Percentiles rank a stretch among this genome's conserved stretches.
Evolutionary conservation across 164 flowering plant genomes (phyloP).

Genomic region (Kalanchoe fedtschenkoi): DNA sequence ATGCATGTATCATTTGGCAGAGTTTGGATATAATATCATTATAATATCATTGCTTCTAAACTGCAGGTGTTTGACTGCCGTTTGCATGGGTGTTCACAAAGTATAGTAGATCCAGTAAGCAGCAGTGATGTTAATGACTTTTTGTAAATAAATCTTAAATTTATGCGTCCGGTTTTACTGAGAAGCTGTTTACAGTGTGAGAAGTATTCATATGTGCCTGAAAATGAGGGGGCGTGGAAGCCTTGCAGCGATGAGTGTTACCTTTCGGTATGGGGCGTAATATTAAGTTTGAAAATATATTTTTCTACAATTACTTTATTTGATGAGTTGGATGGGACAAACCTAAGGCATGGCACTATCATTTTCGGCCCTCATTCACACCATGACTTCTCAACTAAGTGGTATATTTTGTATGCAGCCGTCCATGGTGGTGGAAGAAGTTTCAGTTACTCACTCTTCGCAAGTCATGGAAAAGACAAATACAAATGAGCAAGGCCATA

Average conservation of each 20-base stretch:
- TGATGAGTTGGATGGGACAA: neutral
- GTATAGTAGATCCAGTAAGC: constrained; percentile 63
- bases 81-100: constrained; percentile 91
- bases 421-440: constrained; percentile 20
- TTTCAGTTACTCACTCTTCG: constrained; percentile 11
- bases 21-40: neutral
- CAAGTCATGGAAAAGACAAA: constrained; percentile 8
- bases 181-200: constrained; percentile 50
- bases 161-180: constrained; percentile 9
- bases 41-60: constrained; percentile 11
- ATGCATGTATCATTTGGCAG: constrained; percentile 6
- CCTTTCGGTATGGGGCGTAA: constrained; percentile 41
- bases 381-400: too few relatives aligned
- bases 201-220: constrained; percentile 45
- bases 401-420: too few relatives aligned
- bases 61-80: constrained; percentile 90
- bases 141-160: neutral
- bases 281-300: neutral
- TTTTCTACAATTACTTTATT: neutral
- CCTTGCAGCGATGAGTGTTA: constrained; percentile 87
- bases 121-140: neutral
- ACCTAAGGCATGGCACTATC: too few relatives aligned
- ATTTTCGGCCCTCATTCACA: too few relatives aligned
- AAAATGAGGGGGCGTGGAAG: constrained; percentile 50
- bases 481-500: constrained; percentile 13